Percentiles rank a stretch among this genome's conserved stretches.
These are phyloP conservation scores for Pinus taeda DNA, from an alignment of 75 land plant genomes.

Conservation along the genomic window DNA sequence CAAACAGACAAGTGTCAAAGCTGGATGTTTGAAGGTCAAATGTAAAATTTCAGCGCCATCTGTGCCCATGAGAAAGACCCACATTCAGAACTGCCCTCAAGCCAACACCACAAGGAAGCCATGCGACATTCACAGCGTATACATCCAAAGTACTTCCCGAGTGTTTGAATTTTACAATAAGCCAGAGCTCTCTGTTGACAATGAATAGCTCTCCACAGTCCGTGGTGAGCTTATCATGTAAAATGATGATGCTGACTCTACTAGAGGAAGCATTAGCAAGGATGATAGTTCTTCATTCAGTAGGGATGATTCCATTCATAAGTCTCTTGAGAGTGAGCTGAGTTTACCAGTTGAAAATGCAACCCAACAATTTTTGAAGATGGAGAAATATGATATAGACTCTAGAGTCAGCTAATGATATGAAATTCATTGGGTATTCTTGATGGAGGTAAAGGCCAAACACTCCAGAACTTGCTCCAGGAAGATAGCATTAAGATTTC, in stretches of 20 bases:
- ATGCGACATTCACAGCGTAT: not conserved
- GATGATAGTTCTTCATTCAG: constrained; percentile 8
- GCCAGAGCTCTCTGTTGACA: not conserved
- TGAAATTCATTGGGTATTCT: not conserved
- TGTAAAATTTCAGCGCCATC: no score
- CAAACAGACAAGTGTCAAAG: no score
- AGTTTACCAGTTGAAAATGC: not conserved
- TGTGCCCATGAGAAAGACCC: no score
- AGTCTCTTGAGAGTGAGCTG: not conserved
- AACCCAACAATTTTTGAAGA: not conserved
- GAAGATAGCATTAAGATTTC: constrained; percentile 1
- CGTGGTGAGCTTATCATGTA: not conserved
- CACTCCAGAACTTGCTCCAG: not conserved
- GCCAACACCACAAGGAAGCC: not conserved
- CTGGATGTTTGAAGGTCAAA: no score
- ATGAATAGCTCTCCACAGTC: constrained; percentile 7
- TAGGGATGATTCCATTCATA: not conserved
- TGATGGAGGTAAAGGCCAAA: not conserved
- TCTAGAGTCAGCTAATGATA: not conserved
- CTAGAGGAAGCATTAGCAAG: not conserved
- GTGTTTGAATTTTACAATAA: constrained; percentile 6
- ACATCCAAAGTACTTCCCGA: constrained; percentile 2
- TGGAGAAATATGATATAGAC: not conserved
- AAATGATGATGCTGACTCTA: not conserved
- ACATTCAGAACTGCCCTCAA: no score